A percentile compares a stretch with the other conserved stretches of the same genome.
These are phyloP conservation scores for Corymbia calophylla DNA, from an alignment of 441 rosid species.

Conservation along the genomic window DNA sequence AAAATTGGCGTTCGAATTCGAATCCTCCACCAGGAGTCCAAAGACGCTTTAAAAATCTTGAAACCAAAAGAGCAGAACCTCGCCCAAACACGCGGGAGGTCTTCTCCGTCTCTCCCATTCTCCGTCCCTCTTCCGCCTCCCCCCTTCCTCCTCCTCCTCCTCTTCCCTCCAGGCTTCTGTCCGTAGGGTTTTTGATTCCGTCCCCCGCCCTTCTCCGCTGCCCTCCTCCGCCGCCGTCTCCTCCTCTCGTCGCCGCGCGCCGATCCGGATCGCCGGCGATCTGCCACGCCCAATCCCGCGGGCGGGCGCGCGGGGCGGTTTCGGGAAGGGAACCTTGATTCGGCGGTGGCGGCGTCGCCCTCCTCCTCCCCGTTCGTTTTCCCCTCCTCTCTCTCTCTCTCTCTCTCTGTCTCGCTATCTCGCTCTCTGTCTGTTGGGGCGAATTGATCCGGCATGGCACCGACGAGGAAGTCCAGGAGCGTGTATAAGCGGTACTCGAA, in stretches of 20 bases:
- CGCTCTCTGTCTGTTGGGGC: background rate
- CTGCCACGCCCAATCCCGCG: background rate
- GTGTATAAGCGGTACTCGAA: conserved; percentile 53
- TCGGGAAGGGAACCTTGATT: background rate
- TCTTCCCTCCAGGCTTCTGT: background rate
- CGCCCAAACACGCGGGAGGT: background rate
- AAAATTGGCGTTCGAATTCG: background rate
- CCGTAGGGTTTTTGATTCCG: background rate
- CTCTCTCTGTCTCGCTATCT: too few species aligned
- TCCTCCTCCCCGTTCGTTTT: background rate
- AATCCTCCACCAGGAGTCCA: background rate
- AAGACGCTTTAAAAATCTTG: background rate
- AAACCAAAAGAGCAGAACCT: background rate
- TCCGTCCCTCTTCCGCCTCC: background rate
- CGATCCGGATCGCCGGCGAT: background rate
- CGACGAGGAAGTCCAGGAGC: conserved; percentile 63
- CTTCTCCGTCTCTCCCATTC: background rate
- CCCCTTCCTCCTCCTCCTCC: background rate
- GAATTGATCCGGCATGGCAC: conserved; percentile 43
- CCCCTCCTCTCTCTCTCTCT: background rate
- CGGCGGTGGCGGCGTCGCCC: background rate
- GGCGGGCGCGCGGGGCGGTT: background rate
- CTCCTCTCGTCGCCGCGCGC: background rate
- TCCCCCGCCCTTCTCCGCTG: background rate
- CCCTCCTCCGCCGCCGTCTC: background rate